These are phyloP conservation scores for Orbilia quercus DNA, from an alignment of 2,329 filamentous ascomycete species.

Conservation along the genomic window DNA sequence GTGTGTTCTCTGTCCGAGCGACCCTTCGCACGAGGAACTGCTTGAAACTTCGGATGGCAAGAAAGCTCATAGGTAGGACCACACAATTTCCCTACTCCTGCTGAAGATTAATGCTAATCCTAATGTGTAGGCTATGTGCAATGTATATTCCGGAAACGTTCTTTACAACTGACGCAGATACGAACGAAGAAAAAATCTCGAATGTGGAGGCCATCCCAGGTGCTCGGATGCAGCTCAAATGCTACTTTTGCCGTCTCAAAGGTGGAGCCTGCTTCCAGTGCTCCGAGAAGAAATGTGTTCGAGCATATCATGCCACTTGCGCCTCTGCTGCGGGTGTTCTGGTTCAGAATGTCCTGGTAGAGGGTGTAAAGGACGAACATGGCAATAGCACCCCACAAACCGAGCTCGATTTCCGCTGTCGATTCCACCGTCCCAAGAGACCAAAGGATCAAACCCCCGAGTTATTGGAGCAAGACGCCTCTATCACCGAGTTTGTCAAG, in stretches of 20 bases:
- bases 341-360: conserved; percentile 80
- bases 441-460: conserved; percentile 78
- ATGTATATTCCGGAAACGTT: conserved; percentile 92
- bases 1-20: conserved; percentile 92
- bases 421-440: conserved; percentile 90
- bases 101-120: conserved; percentile 4
- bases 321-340: conserved; percentile 91
- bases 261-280: conserved; percentile 98
- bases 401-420: conserved; percentile 91
- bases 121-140: conserved; percentile 74
- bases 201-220: conserved; percentile 86
- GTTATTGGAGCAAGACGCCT: conserved; percentile 75
- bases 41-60: conserved; percentile 87
- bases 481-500: conserved; percentile 75
- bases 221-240: conserved; percentile 89
- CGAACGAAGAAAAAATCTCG: conserved; percentile 77
- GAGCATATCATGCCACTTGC: conserved; percentile 94
- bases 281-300: conserved; percentile 90
- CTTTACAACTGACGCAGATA: conserved; percentile 74
- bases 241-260: conserved; percentile 86
- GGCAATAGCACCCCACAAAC: conserved; percentile 92
- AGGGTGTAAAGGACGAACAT: conserved; percentile 88
- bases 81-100: neutral
- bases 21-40: conserved; percentile 82
- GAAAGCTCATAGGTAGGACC: conserved; percentile 76